Evolutionary conservation across 2,329 filamentous ascomycete genomes (phyloP), one percentile per base, ranked within the genome.

Genomic region (Aspergillus calidoustus): DNA sequence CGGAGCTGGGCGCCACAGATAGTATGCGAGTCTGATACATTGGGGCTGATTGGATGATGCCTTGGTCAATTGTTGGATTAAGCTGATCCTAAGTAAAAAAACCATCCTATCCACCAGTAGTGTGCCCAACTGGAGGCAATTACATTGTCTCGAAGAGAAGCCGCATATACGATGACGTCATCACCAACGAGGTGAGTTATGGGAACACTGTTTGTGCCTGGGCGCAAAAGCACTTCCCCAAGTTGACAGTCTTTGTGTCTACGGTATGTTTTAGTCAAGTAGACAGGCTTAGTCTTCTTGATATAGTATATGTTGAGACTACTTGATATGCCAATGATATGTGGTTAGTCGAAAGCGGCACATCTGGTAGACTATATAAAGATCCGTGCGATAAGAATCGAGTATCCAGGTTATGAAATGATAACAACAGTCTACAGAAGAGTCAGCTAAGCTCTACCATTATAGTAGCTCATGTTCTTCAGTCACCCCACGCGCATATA

Each of bases 401-500:
- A 41, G 11, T 41, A 41, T 41, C 34, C 34, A 41, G 15, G 15
- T 4, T 9, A 41, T 41, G 13, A 41, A 15, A 41, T 2, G 34
- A 41, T 41, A 41, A 15, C 15, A 13, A 13, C 15, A 41, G 34
- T 41, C 52, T 30, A 28, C 52, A 54, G 15, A 54, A 54, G 22
- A 13, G 25, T 38, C 23, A 46, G 17, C 52, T 30, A 28, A 23
- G 38, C 44, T n/a, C 25, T 46, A 19, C 38, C 38, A 44, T 19
- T 44, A 13, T 54, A n/a, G n/a, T 30, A 8, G n/a, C 30, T 55
- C 52, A 53, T 60, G 31, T 54, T 57, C 44, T 48, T 53, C 15
- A 53, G 43, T 19, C 55, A 47, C 57, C 30, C 51, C 49, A 50
- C 59, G 47, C 30, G 57, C 28, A 53, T 46, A 44, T 62, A 57